Conservation (phyloP, 129 eudicot species). For the Flaveria brownii region DNA sequence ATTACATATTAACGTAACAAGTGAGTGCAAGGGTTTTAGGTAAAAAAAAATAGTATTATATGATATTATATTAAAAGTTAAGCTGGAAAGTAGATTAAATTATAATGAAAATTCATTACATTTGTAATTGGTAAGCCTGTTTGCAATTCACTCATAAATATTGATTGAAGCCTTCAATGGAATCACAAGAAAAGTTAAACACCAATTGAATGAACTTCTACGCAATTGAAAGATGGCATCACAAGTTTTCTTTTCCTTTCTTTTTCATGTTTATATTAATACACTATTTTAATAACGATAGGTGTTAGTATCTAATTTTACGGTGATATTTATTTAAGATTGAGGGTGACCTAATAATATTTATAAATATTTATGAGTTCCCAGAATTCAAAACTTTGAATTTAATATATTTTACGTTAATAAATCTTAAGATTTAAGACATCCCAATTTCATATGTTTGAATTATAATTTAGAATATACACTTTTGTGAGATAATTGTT, state of each 20-base stretch:
- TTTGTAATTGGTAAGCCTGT: background rate
- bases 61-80: background rate
- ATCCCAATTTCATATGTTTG: conserved; percentile 17
- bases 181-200: conserved; percentile 38
- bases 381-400: background rate
- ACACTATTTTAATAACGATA: conserved; percentile 32
- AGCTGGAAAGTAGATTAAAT: background rate
- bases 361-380: conserved; percentile 24
- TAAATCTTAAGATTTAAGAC: background rate
- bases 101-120: background rate
- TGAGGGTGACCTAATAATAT: conserved; percentile 33
- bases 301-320: conserved; percentile 36
- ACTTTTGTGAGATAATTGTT: background rate
- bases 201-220: conserved; percentile 30
- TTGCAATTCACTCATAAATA: conserved; percentile 14
- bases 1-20: too few relatives aligned
- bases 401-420: background rate
- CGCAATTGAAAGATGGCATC: conserved; percentile 44
- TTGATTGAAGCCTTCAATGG: conserved; percentile 25
- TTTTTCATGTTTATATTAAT: conserved; percentile 23
- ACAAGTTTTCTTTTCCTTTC: conserved; percentile 32
- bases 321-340: conserved; percentile 34
- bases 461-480: background rate
- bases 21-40: too few relatives aligned
- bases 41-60: too few relatives aligned